phyloP scores from a whole-genome alignment of 2,329 filamentous ascomycete species.

The Ceratocystiopsis sp. region DNA sequence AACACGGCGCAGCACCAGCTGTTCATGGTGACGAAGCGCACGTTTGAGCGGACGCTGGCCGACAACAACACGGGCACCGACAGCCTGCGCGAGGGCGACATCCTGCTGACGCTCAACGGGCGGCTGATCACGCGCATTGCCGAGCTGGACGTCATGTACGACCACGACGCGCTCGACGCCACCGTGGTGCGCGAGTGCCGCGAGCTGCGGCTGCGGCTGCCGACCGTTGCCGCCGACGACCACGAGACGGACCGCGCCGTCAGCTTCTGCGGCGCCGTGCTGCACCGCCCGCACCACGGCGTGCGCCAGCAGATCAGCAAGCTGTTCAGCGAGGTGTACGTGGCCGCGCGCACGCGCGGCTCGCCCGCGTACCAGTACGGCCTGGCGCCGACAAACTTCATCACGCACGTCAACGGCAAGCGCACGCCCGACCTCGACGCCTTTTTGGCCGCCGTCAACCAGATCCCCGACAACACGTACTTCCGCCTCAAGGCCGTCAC shows the following conservation, averaged over 20 bases:
- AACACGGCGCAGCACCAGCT: conserved; percentile 90
- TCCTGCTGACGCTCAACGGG: conserved; percentile 78
- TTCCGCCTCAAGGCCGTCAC: conserved; percentile 96
- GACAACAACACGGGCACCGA: conserved; percentile 15
- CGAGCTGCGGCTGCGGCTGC: conserved; percentile 59
- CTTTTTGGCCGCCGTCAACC: conserved; percentile 66
- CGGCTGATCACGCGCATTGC: conserved; percentile 86
- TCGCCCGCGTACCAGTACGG: conserved; percentile 81
- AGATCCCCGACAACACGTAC: conserved; percentile 93
- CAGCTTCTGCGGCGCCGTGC: conserved; percentile 84
- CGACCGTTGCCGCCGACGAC: conserved; percentile 75
- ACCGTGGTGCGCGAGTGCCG: conserved; percentile 73
- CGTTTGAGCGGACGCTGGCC: conserved; percentile 35
- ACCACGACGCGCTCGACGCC: conserved; percentile 65
- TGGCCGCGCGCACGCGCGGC: conserved; percentile 69
- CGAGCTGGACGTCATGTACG: conserved; percentile 94
- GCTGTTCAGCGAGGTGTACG: conserved; percentile 90
- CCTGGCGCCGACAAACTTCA: conserved; percentile 89
- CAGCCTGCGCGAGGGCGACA: conserved; percentile 74
- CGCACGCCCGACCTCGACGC: conserved; percentile 65
- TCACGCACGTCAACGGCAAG: conserved; percentile 85
- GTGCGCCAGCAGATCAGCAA: conserved; percentile 96
- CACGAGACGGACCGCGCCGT: conserved; percentile 86
- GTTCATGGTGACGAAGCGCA: conserved; percentile 87
- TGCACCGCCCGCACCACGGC: conserved; percentile 88